Conservation (phyloP, 2,329 filamentous ascomycete species). For the Raffaelea ambrosiae region DNA sequence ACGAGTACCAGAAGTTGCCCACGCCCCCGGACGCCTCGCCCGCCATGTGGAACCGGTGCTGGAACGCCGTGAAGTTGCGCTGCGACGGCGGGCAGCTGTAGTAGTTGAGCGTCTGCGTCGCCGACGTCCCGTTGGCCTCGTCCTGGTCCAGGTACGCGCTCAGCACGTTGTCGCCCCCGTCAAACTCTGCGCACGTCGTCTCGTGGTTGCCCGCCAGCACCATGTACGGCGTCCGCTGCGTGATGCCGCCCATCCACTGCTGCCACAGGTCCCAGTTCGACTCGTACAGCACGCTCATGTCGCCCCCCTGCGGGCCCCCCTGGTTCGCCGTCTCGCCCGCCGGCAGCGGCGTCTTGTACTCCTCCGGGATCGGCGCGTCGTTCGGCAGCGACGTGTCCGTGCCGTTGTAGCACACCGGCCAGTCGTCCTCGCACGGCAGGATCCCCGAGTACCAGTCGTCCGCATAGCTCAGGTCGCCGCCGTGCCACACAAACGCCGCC, state of each 20-base stretch:
- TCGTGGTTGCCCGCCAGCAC: conserved; percentile 42
- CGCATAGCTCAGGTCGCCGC: conserved; percentile 39
- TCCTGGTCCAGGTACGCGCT: conserved; percentile 38
- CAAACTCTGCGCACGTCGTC: conserved; percentile 37
- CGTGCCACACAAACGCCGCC: conserved; percentile 42
- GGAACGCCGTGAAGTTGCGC: conserved; percentile 41
- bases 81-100: conserved; percentile 44
- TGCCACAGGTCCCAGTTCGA: conserved; percentile 44
- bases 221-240: conserved; percentile 38
- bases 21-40: conserved; percentile 37
- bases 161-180: conserved; percentile 32
- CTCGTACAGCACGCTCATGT: conserved; percentile 40
- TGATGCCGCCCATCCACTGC: conserved; percentile 35
- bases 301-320: conserved; percentile 36
- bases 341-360: conserved; percentile 35
- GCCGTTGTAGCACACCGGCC: conserved; percentile 45
- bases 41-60: conserved; percentile 43
- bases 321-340: conserved; percentile 34
- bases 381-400: conserved; percentile 30
- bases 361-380: conserved; percentile 22
- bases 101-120: conserved; percentile 31
- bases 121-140: conserved; percentile 30
- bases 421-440: conserved; percentile 34
- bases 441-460: conserved; percentile 27
- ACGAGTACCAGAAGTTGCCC: conserved; percentile 42